Evolutionary conservation across 1,284 basidiomycete genomes (phyloP), one percentile per base, ranked within the genome.

Genomic region (Anthracocystis setariae): DNA sequence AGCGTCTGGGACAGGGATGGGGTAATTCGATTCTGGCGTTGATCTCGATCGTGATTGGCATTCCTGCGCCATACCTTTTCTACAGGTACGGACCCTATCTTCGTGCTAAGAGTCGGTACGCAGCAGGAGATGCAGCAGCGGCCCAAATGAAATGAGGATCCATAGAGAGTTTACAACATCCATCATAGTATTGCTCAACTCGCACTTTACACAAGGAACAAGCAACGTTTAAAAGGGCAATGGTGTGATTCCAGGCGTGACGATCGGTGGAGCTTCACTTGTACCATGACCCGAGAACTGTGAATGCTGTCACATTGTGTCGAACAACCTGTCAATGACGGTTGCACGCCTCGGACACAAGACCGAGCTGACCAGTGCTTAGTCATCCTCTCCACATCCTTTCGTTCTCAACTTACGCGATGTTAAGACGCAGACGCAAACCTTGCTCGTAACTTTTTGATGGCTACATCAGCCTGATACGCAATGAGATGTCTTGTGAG

Each of bases 21-120:
- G 82, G 82, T 1, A 75, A 76, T n/a, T 74, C 79, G 3, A 44
- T 83, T 9, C 60, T 84, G 21, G 82, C 82, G 3, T 37, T 75
- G 18, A 69, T 81, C 2, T 39, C 70, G 2, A 77, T 74, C 3
- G 18, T 79, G 17, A 48, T 83, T 0, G 81, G 82, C 15, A 79
- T 82, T 20, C 83, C 83, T 0, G 57, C 81, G 4, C 73, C 79
- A 2, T 73, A 72, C 25, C 29, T 80, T 2, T 52, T 82, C 18
- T 81, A 37, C 27, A 51, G 52, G 8, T 78, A 59, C 39, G 80
- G 80, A 17, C 67, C 69, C 1, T 42, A 12, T 18, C 60, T 82
- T 1, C 73, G 80, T 12, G 42, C 52, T 23, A 66, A 59, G 27
- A 78, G 75, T 54, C 58, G 60, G 27, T 81, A 82, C 45, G 77